A percentile compares a stretch with the other conserved stretches of the same genome.
These are phyloP conservation scores for Tilletia caries DNA, from an alignment of 1,284 basidiomycete species.

Conservation along the genomic window DNA sequence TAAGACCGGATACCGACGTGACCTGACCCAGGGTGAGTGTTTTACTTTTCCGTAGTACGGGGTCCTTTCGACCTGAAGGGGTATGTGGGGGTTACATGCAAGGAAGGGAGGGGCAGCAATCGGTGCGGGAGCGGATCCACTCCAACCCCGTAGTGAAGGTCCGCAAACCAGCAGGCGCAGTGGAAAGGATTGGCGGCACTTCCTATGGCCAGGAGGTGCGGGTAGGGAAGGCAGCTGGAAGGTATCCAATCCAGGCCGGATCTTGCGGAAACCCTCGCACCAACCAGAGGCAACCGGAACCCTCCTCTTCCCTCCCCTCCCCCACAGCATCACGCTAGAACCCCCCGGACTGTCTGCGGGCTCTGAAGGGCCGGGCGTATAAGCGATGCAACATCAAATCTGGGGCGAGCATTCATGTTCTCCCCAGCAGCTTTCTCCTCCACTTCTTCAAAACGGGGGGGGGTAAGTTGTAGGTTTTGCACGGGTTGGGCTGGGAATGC, in stretches of 20 bases:
- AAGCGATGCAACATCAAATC: constrained; percentile 44
- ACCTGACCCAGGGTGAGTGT: constrained; percentile 49
- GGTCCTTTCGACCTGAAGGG: background rate
- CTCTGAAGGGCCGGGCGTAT: constrained; percentile 52
- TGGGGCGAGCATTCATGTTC: background rate
- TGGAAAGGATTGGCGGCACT: background rate
- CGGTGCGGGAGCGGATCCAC: too few relatives aligned
- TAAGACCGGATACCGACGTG: constrained; percentile 51
- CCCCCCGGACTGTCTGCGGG: constrained; percentile 41
- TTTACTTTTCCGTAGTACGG: background rate
- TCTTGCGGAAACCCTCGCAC: background rate
- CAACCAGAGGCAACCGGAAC: too few relatives aligned
- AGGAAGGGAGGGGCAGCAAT: too few relatives aligned
- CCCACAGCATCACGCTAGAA: constrained; percentile 50
- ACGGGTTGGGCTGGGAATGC: too few relatives aligned
- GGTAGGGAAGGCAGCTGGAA: background rate
- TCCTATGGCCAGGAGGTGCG: background rate
- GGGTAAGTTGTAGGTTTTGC: too few relatives aligned
- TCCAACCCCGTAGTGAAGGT: too few relatives aligned
- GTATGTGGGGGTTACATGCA: too few relatives aligned
- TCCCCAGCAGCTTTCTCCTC: background rate
- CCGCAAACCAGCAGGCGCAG: too few relatives aligned
- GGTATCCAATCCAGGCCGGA: too few relatives aligned
- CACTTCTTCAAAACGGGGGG: background rate
- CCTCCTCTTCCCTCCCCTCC: too few relatives aligned